Evolutionary conservation across 2,329 filamentous ascomycete species (phyloP).

Genomic region (Furcasterigmium furcatum): DNA sequence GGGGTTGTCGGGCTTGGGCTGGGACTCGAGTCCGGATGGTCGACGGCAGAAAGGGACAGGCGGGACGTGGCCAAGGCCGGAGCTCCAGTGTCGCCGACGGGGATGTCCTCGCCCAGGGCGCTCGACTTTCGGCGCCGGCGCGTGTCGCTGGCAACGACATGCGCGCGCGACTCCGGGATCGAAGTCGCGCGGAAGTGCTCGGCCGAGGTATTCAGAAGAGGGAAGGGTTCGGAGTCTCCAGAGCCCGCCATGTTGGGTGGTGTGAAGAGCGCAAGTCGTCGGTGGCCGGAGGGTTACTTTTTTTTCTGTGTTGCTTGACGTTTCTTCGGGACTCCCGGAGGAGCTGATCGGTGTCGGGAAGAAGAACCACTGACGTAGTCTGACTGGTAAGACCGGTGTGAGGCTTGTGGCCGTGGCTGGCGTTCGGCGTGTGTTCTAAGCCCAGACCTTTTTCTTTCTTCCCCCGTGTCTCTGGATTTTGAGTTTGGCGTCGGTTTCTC

Average conservation of each 20-base stretch:
- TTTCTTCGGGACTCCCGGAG: background rate
- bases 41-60: background rate
- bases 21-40: conserved; percentile 1
- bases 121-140: conserved; percentile 55
- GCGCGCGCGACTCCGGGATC: conserved; percentile 16
- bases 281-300: no score
- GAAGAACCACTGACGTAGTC: no score
- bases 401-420: no score
- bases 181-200: conserved; percentile 40
- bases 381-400: no score
- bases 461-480: no score
- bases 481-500: no score
- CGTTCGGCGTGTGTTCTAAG: no score
- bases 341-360: background rate
- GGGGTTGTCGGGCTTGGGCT: background rate
- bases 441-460: no score
- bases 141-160: conserved; percentile 17
- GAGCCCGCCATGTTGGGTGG: background rate
- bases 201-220: conserved; percentile 47
- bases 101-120: conserved; percentile 48
- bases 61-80: conserved; percentile 48
- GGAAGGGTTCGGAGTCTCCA: conserved; percentile 46
- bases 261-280: background rate
- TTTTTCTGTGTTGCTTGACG: no score
- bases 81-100: conserved; percentile 52